Evolutionary conservation across 768 basidiomycete species (phyloP), one percentile per base, ranked within the genome.

Genomic region (Hypholoma fasciculare): DNA sequence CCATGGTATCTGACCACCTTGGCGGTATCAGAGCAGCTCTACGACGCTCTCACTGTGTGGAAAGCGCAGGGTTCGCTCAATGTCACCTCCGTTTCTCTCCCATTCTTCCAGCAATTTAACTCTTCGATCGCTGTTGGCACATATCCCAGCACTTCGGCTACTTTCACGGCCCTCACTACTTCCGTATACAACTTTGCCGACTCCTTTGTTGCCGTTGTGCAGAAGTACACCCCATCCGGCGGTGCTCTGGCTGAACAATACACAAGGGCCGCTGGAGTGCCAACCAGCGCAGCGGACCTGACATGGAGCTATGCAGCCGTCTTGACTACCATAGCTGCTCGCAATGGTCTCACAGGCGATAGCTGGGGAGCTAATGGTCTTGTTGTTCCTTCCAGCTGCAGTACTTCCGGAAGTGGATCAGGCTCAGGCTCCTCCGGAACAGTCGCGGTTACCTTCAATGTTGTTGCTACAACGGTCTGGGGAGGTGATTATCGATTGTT

Each of bases 291-390:
- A 2, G 66, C 71, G 4, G 85, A 92, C 66, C 74, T 92, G 57
- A 90, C 89, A 0, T 91, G 89, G 90, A 88, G 83, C 64, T 92
- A 90, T 63, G 89, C 89, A 8, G 76, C 86, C n/a, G 75, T 83
- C 4, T 66, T 91, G 52, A 87, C 90, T 0, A 81, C 77, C 11
- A 81, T 82, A 57, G 74, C 71, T 13, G 86, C 87, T 3, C 76
- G 84, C 26, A 68, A 70, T 2, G 86, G 85, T 0, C 65, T 74
- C 30, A 66, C 71, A 3, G 75, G 82, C 2, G 74, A 73, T 0
- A 79, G 80, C 62, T 91, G 90, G 90, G 89, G 90, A 30, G 90
- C 90, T 4, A 62, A 69, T 6, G 85, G 81, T 2, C 66, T 90
- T 61, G 66, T 70, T 1, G 80, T 81, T 4, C 78, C 88, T 0